A percentile compares a stretch with the other conserved stretches of the same genome.
phyloP scores from a whole-genome alignment of 352 stramenopile genomes.

The Bremia lactucae region DNA sequence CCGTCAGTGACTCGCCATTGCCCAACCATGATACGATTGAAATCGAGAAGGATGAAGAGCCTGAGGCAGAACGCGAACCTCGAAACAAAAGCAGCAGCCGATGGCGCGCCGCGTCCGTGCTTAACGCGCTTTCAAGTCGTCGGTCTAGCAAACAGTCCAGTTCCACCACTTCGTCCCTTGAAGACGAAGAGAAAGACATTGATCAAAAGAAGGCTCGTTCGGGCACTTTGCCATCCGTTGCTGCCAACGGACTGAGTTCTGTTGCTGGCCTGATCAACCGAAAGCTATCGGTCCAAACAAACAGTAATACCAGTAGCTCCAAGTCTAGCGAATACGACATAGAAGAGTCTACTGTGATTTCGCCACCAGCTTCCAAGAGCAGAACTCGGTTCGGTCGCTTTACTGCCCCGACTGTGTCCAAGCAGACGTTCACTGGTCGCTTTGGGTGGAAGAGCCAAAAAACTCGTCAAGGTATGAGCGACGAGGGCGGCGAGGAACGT shows the following conservation, averaged over 20 bases:
- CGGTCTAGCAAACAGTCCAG: constrained; percentile 28
- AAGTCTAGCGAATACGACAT: constrained; percentile 24
- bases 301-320: constrained; percentile 13
- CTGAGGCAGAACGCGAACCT: constrained; percentile 6
- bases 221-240: constrained; percentile 13
- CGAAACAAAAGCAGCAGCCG: constrained; percentile 20
- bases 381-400: constrained; percentile 39
- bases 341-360: constrained; percentile 27
- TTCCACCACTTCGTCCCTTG: constrained; percentile 18
- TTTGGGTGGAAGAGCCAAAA: constrained; percentile 46
- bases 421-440: constrained; percentile 31
- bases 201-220: constrained; percentile 20
- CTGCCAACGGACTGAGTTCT: constrained; percentile 14
- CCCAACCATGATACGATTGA: constrained; percentile 9
- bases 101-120: constrained; percentile 32
- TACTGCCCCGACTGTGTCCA: constrained; percentile 23
- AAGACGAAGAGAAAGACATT: constrained; percentile 16
- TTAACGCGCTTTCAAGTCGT: constrained; percentile 31
- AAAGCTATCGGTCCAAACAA: constrained; percentile 19
- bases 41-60: constrained; percentile 7
- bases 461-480: constrained; percentile 14
- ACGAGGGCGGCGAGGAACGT: constrained; percentile 5
- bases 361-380: constrained; percentile 22
- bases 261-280: constrained; percentile 22
- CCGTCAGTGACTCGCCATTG: constrained; percentile 21